phyloP scores from a whole-genome alignment of 2,329 filamentous ascomycete genomes.

The Arthroderma sp. region DNA sequence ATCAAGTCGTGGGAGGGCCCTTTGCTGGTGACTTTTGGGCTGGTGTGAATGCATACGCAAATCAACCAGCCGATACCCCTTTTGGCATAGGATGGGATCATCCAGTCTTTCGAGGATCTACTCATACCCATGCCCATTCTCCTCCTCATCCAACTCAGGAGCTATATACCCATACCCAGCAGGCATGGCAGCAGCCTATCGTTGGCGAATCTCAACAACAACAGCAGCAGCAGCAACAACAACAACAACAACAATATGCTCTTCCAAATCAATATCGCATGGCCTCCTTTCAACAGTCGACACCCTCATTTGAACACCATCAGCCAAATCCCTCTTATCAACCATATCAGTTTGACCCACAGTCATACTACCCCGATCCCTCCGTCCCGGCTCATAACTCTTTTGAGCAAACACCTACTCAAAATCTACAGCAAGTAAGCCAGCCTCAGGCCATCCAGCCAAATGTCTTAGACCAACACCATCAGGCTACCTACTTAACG shows the following conservation, averaged over 20 bases:
- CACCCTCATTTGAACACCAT: conserved; percentile 5
- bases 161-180: conserved; percentile 14
- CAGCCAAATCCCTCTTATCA: conserved; percentile 16
- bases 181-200: conserved; percentile 4
- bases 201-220: background rate
- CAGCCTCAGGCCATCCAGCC: background rate
- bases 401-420: background rate
- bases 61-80: conserved; percentile 15
- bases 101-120: conserved; percentile 20
- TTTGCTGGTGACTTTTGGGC: conserved; percentile 27
- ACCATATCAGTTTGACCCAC: conserved; percentile 19
- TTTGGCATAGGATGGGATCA: conserved; percentile 26
- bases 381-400: conserved; percentile 1
- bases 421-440: background rate
- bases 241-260: conserved; percentile 11
- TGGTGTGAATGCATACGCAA: conserved; percentile 20
- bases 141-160: conserved; percentile 15
- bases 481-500: background rate
- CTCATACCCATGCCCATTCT: conserved; percentile 8
- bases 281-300: conserved; percentile 10
- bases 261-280: conserved; percentile 8
- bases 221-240: conserved; percentile 10
- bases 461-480: background rate
- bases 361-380: conserved; percentile 18
- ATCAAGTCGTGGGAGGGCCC: conserved; percentile 13